Conservation (phyloP, 352 stramenopile genomes). For the Phytophthora podocarpi region DNA sequence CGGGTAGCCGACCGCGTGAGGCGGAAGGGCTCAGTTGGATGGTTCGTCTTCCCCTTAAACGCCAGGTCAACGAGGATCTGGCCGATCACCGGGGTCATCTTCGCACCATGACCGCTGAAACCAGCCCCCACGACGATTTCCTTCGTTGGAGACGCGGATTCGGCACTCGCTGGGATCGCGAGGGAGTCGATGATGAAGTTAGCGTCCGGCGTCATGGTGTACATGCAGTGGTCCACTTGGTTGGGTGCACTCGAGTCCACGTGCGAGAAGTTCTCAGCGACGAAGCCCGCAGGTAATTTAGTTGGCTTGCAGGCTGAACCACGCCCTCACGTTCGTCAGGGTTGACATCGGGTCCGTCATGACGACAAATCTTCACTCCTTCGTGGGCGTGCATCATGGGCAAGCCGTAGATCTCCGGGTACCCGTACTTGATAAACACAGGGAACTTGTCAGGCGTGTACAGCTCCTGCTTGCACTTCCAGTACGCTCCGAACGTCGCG, state of each 20-base stretch:
- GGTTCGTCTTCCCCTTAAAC: constrained; percentile 45
- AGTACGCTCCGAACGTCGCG: constrained; percentile 72
- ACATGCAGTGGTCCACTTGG: constrained; percentile 77
- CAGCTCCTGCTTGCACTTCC: constrained; percentile 51
- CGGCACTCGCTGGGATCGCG: neutral
- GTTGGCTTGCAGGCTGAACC: constrained; percentile 31
- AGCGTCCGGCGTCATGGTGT: constrained; percentile 79
- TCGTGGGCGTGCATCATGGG: constrained; percentile 44
- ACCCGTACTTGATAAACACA: constrained; percentile 72
- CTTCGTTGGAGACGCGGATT: constrained; percentile 20
- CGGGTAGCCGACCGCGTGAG: neutral
- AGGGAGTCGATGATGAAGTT: constrained; percentile 82
- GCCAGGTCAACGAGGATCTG: constrained; percentile 79
- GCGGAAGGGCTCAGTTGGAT: constrained; percentile 50
- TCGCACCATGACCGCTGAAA: constrained; percentile 85
- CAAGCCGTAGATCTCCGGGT: constrained; percentile 58
- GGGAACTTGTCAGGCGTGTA: constrained; percentile 57
- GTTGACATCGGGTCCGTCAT: constrained; percentile 55
- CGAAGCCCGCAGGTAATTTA: constrained; percentile 39
- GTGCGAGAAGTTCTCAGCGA: constrained; percentile 51
- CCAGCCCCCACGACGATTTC: constrained; percentile 72
- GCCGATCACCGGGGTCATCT: constrained; percentile 86
- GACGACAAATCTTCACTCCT: constrained; percentile 80
- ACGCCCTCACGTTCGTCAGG: constrained; percentile 47
- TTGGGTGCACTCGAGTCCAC: constrained; percentile 48